Evolutionary conservation across 257 asterid genomes (phyloP).

Genomic region (Ligustrum vulgare): DNA sequence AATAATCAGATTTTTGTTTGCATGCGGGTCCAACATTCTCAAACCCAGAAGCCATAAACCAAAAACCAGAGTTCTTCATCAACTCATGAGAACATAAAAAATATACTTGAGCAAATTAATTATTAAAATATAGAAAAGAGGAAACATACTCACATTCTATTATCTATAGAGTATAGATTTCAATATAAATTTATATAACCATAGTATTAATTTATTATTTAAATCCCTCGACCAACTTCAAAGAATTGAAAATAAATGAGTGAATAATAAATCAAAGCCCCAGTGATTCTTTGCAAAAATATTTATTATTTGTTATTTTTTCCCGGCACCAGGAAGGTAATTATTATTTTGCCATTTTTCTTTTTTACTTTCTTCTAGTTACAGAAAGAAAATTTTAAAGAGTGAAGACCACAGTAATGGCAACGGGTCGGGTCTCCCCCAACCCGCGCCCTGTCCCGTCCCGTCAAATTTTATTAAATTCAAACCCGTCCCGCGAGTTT

Average conservation of each 20-base stretch:
- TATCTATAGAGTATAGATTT: background rate
- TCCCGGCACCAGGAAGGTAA: background rate
- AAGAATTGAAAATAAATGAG: background rate
- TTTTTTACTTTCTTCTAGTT: background rate
- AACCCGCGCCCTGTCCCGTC: no score
- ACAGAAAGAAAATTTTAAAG: no score
- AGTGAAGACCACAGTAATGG: no score
- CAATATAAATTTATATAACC: background rate
- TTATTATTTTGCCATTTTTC: background rate
- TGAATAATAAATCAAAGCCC: background rate
- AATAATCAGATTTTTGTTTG: conserved; percentile 24
- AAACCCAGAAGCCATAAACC: conserved; percentile 34
- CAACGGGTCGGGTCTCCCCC: no score
- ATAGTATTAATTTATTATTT: background rate
- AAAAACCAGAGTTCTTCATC: conserved; percentile 27
- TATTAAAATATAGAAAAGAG: conserved; percentile 9
- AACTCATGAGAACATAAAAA: conserved; percentile 18
- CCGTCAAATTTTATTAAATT: no score
- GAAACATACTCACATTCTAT: conserved; percentile 45
- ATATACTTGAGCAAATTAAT: background rate
- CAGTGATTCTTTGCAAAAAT: background rate
- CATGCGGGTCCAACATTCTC: conserved; percentile 44
- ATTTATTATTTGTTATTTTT: background rate
- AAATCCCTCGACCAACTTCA: background rate
- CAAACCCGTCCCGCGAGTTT: no score